phyloP scores from a whole-genome alignment of 495 filamentous ascomycete genomes.

The Trichoderma gamsii region DNA sequence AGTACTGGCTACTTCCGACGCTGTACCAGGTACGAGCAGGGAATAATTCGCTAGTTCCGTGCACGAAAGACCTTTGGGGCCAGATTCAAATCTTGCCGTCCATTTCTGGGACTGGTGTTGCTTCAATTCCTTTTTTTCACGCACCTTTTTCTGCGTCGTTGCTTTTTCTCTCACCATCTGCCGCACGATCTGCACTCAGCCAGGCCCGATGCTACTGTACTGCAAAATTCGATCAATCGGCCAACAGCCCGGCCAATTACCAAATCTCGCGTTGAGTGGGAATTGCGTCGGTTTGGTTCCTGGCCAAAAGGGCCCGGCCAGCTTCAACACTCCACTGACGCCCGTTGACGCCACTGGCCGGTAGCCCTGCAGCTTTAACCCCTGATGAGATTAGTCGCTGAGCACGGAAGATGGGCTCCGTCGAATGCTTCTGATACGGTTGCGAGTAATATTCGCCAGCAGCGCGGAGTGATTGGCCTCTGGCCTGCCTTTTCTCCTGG shows the following conservation, averaged over 20 bases:
- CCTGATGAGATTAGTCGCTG: slow-evolving; percentile 1
- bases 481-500: no score
- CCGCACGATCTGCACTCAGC: neutral
- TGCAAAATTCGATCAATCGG: neutral
- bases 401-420: neutral
- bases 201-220: neutral
- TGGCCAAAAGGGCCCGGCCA: neutral
- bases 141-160: neutral
- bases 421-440: neutral
- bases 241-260: slow-evolving; percentile 2
- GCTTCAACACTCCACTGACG: neutral
- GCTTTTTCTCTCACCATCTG: neutral
- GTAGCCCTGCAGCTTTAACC: neutral
- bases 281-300: neutral
- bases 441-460: slow-evolving; percentile 1
- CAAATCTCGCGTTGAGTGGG: neutral
- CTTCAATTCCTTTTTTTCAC: neutral
- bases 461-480: no score
- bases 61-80: no score
- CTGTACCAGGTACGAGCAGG: no score
- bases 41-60: no score
- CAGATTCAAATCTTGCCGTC: no score
- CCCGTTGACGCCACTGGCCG: slow-evolving; percentile 12
- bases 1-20: no score
- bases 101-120: no score